Evolutionary conservation across 2,329 filamentous ascomycete genomes (phyloP), one percentile per base, ranked within the genome.

Genomic region (Aureobasidium vineae): DNA sequence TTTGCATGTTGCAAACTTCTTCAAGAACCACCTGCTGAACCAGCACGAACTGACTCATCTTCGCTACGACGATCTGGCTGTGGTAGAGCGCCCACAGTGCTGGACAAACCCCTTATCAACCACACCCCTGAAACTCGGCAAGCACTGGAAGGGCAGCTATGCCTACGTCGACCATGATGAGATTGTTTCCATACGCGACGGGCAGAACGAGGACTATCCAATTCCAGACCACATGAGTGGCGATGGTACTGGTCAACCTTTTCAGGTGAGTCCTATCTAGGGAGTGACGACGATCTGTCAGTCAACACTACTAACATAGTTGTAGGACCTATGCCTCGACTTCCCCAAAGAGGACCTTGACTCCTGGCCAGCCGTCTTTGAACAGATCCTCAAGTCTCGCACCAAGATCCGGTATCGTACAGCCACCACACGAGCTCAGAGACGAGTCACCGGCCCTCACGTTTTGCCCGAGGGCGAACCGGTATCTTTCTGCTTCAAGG

Each of bases 121-220:
- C n/a, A 76, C 74, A 5, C 73, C 73, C 1, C 70, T 75, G 26
- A 70, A 71, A 11, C 69, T 85, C 21, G 78, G 77, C 2, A 77
- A 69, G 16, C 69, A 79, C 67, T 86, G 83, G 83, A 83, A 82
- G 69, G 82, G 83, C 15, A 81, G 78, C 26, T 84, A 83, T 68
- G 76, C 79, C 3, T 82, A 75, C 69, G 70, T 81, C 26, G 71
- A 76, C 1, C 69, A 70, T 10, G 33, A 69, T 0, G 73, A 76
- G n/a, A 70, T 79, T 19, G 3, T 28, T 2, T 21, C 41, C 19
- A 68, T 78, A 47, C 76, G 77, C 40, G 23, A 40, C 3, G 66
- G 63, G 10, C 40, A 64, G 8, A 66, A 66, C 21, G 52, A 63
- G 65, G 68, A 57, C 28, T 49, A 50, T 15, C 40, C 63, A 19